A percentile compares a stretch with the other conserved stretches of the same genome.
phyloP scores from a whole-genome alignment of 1,284 basidiomycete genomes.

The Trichosporon sp. region DNA sequence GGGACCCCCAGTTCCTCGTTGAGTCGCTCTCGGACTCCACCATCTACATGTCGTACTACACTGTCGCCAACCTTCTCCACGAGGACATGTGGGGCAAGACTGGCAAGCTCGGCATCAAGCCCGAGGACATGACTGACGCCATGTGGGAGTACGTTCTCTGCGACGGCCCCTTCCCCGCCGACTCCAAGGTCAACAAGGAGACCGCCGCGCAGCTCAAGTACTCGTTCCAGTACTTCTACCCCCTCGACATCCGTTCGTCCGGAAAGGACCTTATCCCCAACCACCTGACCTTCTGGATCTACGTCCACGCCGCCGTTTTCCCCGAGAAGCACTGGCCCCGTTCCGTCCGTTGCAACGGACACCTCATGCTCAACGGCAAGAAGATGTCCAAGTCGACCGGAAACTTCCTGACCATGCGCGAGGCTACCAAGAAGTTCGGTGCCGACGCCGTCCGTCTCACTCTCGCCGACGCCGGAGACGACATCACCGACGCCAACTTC shows the following conservation, averaged over 20 bases:
- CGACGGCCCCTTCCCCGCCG: constrained; percentile 67
- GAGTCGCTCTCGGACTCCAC: constrained; percentile 97
- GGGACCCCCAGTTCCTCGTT: constrained; percentile 95
- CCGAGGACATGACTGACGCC: constrained; percentile 94
- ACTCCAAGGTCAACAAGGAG: constrained; percentile 61
- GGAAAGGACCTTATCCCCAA: constrained; percentile 98
- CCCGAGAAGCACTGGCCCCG: constrained; percentile 88
- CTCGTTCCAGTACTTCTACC: constrained; percentile 97
- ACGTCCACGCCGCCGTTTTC: constrained; percentile 93
- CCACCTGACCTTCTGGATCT: constrained; percentile 90
- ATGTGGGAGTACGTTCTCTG: constrained; percentile 93
- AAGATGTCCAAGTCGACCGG: constrained; percentile 98
- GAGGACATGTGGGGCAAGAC: constrained; percentile 71
- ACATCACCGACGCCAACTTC: constrained; percentile 83
- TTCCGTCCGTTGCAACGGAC: constrained; percentile 91
- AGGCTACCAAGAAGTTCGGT: constrained; percentile 51
- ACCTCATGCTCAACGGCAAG: constrained; percentile 95
- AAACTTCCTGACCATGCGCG: constrained; percentile 50
- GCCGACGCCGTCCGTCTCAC: constrained; percentile 73
- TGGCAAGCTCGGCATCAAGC: constrained; percentile 77
- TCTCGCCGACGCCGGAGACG: constrained; percentile 95
- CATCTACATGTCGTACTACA: constrained; percentile 99
- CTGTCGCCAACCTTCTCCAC: constrained; percentile 83
- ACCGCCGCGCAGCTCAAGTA: constrained; percentile 80
- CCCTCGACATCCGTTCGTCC: constrained; percentile 97